A percentile compares a stretch with the other conserved stretches of the same genome.
Conservation (phyloP, 2,329 filamentous ascomycete species). For the Botrytis porri region DNA sequence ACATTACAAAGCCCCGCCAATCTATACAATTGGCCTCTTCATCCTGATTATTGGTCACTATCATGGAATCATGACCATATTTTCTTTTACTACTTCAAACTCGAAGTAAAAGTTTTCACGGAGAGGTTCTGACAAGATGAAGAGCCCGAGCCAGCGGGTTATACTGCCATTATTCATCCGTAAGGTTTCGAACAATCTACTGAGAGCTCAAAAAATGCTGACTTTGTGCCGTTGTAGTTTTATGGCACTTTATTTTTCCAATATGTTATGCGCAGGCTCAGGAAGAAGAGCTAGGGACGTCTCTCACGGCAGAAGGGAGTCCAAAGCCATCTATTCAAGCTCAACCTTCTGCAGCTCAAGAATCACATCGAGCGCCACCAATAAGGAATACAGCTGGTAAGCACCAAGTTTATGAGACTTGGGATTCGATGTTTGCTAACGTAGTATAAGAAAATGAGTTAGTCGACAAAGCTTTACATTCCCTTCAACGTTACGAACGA, state of each 20-base stretch:
- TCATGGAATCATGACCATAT: slow-evolving; percentile 32
- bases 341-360: slow-evolving; percentile 31
- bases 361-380: slow-evolving; percentile 29
- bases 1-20: slow-evolving; percentile 25
- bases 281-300: slow-evolving; percentile 27
- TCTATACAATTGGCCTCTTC: slow-evolving; percentile 18
- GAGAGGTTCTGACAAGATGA: slow-evolving; percentile 35
- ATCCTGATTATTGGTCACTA: slow-evolving; percentile 22
- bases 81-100: slow-evolving; percentile 26
- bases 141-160: slow-evolving; percentile 32
- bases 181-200: slow-evolving; percentile 26
- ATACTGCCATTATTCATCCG: slow-evolving; percentile 36
- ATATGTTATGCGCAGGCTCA: slow-evolving; percentile 28
- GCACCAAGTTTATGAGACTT: slow-evolving; percentile 1
- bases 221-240: slow-evolving; percentile 27
- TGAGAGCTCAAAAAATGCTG: slow-evolving; percentile 11
- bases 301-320: slow-evolving; percentile 28
- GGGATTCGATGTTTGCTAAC: slow-evolving; percentile 25
- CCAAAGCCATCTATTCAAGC: slow-evolving; percentile 32
- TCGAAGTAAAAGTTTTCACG: slow-evolving; percentile 31
- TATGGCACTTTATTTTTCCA: slow-evolving; percentile 31
- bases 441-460: slow-evolving; percentile 34
- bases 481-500: slow-evolving; percentile 37
- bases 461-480: slow-evolving; percentile 39
- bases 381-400: slow-evolving; percentile 33